phyloP scores from a whole-genome alignment of 23 red algal species.

The Gracilaria gracilis region DNA sequence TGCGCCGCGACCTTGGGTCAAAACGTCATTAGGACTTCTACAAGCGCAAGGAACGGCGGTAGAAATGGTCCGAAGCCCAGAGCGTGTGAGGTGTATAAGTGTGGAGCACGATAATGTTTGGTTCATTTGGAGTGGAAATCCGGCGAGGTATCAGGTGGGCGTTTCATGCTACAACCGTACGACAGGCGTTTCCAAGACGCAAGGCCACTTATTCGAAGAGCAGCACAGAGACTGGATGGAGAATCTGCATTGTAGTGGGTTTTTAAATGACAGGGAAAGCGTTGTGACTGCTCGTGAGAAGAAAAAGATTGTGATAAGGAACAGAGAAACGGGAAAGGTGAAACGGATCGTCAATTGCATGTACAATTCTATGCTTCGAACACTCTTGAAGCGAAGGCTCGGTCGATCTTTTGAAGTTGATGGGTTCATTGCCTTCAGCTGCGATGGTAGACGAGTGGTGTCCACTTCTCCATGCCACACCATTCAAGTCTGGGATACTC shows the following conservation, averaged over 20 bases:
- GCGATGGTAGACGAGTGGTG: not conserved
- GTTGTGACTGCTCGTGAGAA: not conserved
- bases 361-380: not conserved
- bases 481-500: constrained; percentile 15
- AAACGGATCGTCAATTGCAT: not conserved
- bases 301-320: not conserved
- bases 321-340: not conserved
- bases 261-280: not conserved
- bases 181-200: not conserved
- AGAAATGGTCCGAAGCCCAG: not conserved
- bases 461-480: not conserved
- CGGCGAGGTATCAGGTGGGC: not conserved
- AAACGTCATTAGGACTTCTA: constrained; percentile 24
- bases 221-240: constrained; percentile 5
- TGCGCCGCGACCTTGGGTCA: constrained; percentile 22
- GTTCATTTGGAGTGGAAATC: not conserved
- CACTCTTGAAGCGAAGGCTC: not conserved
- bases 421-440: not conserved
- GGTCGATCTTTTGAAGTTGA: not conserved
- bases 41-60: not conserved
- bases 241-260: not conserved
- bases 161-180: not conserved
- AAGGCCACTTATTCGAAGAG: not conserved
- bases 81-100: not conserved
- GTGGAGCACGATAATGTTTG: not conserved